Percentiles rank a stretch among this genome's conserved stretches.
phyloP scores from a whole-genome alignment of 805 yeast species.

The Spathaspora arborariae region DNA sequence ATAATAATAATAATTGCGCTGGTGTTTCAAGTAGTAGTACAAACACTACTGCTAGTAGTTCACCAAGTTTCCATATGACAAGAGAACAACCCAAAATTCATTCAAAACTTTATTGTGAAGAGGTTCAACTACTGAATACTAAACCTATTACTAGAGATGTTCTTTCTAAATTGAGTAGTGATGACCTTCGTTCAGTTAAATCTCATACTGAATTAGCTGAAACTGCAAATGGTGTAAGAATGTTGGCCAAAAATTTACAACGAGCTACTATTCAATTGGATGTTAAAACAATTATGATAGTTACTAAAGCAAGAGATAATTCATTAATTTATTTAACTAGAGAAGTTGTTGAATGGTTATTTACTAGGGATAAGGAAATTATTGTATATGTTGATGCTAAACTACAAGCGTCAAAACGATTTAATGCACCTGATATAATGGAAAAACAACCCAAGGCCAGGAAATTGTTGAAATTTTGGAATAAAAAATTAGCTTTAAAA shows the following conservation, averaged over 20 bases:
- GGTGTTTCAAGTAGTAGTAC: neutral
- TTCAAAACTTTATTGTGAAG: conserved; percentile 27
- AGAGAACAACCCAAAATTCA: conserved; percentile 24
- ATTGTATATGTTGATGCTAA: conserved; percentile 72
- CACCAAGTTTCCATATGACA: conserved; percentile 7
- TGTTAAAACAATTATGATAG: conserved; percentile 69
- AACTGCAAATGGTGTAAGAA: conserved; percentile 76
- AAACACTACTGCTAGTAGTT: conserved; percentile 5
- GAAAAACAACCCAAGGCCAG: conserved; percentile 44
- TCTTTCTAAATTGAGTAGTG: conserved; percentile 26
- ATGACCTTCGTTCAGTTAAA: conserved; percentile 50
- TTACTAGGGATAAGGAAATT: conserved; percentile 35
- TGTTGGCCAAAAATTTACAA: conserved; percentile 66
- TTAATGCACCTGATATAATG: conserved; percentile 53
- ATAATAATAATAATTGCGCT: neutral
- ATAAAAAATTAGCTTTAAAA: conserved; percentile 46
- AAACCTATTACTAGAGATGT: conserved; percentile 19
- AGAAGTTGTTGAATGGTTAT: conserved; percentile 75
- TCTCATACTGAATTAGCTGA: conserved; percentile 76
- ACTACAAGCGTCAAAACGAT: conserved; percentile 57
- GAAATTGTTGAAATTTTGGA: conserved; percentile 64
- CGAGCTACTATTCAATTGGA: conserved; percentile 70
- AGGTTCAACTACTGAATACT: conserved; percentile 12
- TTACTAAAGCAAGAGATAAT: conserved; percentile 87
- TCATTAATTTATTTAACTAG: conserved; percentile 71